These are phyloP conservation scores for Coemansia sp. DNA, from an alignment of 192 early-diverging fungal species.

Conservation along the genomic window DNA sequence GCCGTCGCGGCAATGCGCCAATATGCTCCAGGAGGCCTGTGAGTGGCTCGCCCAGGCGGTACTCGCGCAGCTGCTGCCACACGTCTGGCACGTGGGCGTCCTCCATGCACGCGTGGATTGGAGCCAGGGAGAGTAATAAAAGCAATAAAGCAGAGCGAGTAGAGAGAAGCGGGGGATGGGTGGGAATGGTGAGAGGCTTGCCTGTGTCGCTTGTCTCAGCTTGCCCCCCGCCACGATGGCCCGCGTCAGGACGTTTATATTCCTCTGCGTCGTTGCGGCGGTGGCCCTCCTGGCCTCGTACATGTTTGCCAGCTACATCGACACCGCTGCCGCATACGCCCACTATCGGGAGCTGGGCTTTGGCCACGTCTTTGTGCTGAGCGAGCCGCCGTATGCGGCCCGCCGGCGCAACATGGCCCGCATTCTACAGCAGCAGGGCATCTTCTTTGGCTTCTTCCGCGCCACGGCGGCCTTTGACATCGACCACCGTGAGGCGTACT, in stretches of 20 bases:
- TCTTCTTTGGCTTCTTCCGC: slow-evolving; percentile 21
- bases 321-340: neutral
- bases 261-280: slow-evolving; percentile 1
- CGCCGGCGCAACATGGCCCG: slow-evolving; percentile 11
- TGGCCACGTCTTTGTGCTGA: slow-evolving; percentile 21
- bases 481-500: slow-evolving; percentile 15
- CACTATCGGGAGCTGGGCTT: slow-evolving; percentile 25
- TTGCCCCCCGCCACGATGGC: neutral
- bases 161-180: neutral
- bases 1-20: slow-evolving; percentile 7
- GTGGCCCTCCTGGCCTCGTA: slow-evolving; percentile 4
- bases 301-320: slow-evolving; percentile 39
- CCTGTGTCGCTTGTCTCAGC: neutral
- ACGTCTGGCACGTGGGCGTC: slow-evolving; percentile 20
- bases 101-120: slow-evolving; percentile 1
- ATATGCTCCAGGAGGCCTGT: slow-evolving; percentile 11
- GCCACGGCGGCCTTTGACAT: slow-evolving; percentile 14
- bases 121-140: neutral
- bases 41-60: slow-evolving; percentile 17
- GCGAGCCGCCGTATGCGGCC: slow-evolving; percentile 1
- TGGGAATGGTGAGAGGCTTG: neutral
- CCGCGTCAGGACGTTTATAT: slow-evolving; percentile 11
- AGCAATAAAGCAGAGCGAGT: neutral
- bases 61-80: slow-evolving; percentile 43
- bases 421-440: slow-evolving; percentile 23